Base-by-base conservation (phyloP, 805 yeast genomes). In the Teunomyces stri region DNA sequence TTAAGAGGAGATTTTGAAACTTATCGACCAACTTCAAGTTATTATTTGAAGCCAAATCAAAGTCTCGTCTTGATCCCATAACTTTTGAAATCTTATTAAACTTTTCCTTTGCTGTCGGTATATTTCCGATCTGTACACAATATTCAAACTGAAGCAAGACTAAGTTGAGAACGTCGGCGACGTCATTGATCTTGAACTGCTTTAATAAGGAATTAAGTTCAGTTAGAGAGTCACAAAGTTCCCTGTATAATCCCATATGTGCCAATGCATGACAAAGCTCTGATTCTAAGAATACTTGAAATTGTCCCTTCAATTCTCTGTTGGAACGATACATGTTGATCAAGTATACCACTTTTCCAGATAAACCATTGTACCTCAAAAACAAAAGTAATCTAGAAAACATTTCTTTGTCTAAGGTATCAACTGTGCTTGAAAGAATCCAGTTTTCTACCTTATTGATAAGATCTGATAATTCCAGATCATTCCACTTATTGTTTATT, bases 61-160 rank as follows among this genome's bases (percentile, higher is more conserved):
- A 68, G 13, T 66, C 70, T 1, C 62, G 64, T 36, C 65, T 62
- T 2, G 65, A 53, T 2, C 47, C 37, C 16, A 71, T 52, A 10
- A 60, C 53, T 5, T 48, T 53, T 11, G 57, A 42, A 5, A 71
- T 48, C 15, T 63, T 57, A 11, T 46, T 41, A 28, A 62, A 60
- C 39, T 62, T 64, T 13, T 52, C 58, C 12, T 39, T 46, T 0
- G 70, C 68, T 9, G 51, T 44, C 4, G 46, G 35, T 1, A 47
- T 9, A 41, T 65, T 63, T 6, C 53, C 52, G 10, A 47, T 45
- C 7, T 49, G n/a, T 5, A 68, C 35, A 21, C 51, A 55, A 42
- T 59, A 58, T 21, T 68, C 65, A 5, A 72, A 54, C 47, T 68
- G 75, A 9, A 62, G 43, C 34, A 68, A 43, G 48, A 64, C 67